Conservation (phyloP, 2,329 filamentous ascomycete species). For the Emergomyces orientalis region DNA sequence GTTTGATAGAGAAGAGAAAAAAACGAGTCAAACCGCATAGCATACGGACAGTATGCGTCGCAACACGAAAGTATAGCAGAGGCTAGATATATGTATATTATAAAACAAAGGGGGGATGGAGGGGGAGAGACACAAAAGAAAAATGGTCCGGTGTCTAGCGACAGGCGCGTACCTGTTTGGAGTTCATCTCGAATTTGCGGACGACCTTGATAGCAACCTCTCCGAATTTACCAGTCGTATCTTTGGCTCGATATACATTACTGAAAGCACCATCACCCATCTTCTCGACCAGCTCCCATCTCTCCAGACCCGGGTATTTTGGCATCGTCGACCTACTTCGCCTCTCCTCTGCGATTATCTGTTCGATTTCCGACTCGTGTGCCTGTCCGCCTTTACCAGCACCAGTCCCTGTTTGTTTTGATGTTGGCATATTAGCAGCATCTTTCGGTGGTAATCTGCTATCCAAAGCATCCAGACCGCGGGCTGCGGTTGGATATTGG, state of each 20-base stretch:
- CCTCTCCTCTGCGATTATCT: slow-evolving; percentile 85
- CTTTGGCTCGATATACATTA: slow-evolving; percentile 88
- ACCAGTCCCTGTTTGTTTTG: slow-evolving; percentile 44
- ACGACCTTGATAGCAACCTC: slow-evolving; percentile 98
- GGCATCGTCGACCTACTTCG: slow-evolving; percentile 78
- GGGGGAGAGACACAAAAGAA: not conserved
- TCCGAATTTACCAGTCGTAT: slow-evolving; percentile 59
- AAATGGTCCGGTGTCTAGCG: slow-evolving; percentile 9
- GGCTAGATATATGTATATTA: not conserved
- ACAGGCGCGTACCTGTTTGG: slow-evolving; percentile 71
- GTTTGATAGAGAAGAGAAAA: slow-evolving; percentile 16
- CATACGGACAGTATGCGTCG: not conserved
- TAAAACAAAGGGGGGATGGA: not conserved
- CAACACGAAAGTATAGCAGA: not conserved
- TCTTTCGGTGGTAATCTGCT: slow-evolving; percentile 51
- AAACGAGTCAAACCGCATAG: not conserved
- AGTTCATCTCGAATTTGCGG: slow-evolving; percentile 98
- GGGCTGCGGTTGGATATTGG: slow-evolving; percentile 42
- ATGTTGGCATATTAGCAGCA: slow-evolving; percentile 49
- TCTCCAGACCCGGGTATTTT: slow-evolving; percentile 70
- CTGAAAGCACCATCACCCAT: slow-evolving; percentile 99
- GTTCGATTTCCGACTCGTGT: slow-evolving; percentile 60
- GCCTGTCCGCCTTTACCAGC: slow-evolving; percentile 37
- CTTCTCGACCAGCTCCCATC: slow-evolving; percentile 84
- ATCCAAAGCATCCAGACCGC: slow-evolving; percentile 53